phyloP scores from a whole-genome alignment of 257 asterid species.

The Scutellaria barbata region DNA sequence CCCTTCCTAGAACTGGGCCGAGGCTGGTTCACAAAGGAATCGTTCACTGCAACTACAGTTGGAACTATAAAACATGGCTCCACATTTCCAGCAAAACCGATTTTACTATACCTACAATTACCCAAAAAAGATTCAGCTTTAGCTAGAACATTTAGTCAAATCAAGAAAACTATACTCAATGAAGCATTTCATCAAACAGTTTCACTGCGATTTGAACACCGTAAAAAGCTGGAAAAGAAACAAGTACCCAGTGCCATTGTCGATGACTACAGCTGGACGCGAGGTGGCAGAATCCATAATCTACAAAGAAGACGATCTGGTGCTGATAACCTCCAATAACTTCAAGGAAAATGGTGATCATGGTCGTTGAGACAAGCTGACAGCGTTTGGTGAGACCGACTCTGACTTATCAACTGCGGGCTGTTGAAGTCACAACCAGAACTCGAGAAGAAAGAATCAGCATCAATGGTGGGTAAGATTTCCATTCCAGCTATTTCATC shows the following conservation, averaged over 20 bases:
- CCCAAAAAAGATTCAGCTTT: conserved; percentile 19
- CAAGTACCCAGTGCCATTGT: conserved; percentile 91
- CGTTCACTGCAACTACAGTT: conserved; percentile 86
- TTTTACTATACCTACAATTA: conserved; percentile 73
- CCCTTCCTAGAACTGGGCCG: conserved; percentile 60
- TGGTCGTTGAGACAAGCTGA: conserved; percentile 52
- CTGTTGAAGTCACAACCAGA: conserved; percentile 26
- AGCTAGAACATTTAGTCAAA: conserved; percentile 21
- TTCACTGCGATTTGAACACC: conserved; percentile 15
- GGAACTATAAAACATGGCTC: conserved; percentile 90
- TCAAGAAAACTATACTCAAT: conserved; percentile 18
- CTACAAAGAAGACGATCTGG: conserved; percentile 36
- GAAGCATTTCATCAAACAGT: conserved; percentile 44
- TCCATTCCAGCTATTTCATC: conserved; percentile 44
- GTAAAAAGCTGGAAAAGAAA: background rate
- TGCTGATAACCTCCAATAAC: conserved; percentile 52
- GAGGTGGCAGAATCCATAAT: conserved; percentile 80
- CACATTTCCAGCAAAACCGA: conserved; percentile 99
- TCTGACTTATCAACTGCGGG: conserved; percentile 41
- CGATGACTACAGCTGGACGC: conserved; percentile 95
- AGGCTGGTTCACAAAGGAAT: conserved; percentile 78
- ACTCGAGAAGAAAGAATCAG: background rate
- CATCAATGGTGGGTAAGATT: conserved; percentile 4
- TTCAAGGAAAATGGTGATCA: conserved; percentile 55
- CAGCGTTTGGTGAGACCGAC: conserved; percentile 51